Percentiles rank a stretch among this genome's conserved stretches.
Evolutionary conservation across 148 eudicot species (phyloP).

Genomic region (Cornus kousa): DNA sequence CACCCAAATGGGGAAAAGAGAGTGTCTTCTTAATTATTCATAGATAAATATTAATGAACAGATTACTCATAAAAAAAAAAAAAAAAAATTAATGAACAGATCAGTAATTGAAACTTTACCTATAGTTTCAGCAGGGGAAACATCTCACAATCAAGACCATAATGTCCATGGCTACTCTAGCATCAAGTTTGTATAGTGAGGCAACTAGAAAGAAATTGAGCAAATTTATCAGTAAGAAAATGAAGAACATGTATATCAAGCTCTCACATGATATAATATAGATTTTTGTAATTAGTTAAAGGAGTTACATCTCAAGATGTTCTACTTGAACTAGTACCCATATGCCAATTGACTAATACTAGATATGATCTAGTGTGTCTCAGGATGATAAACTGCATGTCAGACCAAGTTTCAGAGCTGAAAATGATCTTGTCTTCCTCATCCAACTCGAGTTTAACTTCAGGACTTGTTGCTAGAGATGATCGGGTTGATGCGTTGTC

Average conservation of each 20-base stretch:
- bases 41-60: background rate
- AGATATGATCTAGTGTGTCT: constrained; percentile 87
- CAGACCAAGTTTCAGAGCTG: constrained; percentile 93
- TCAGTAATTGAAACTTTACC: background rate
- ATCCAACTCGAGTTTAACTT: constrained; percentile 58
- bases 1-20: too few species aligned
- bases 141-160: background rate
- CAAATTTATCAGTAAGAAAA: constrained; percentile 1
- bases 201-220: background rate
- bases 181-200: background rate
- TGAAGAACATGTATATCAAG: background rate
- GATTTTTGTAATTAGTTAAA: background rate
- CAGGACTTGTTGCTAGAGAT: constrained; percentile 55
- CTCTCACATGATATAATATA: background rate
- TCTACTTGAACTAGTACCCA: constrained; percentile 17
- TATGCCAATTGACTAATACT: constrained; percentile 56
- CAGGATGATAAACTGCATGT: constrained; percentile 97
- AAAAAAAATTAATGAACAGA: background rate
- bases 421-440: constrained; percentile 77
- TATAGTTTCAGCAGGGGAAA: background rate
- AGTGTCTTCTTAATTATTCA: background rate
- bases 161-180: background rate
- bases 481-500: constrained; percentile 54
- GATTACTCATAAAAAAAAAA: background rate
- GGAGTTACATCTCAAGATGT: constrained; percentile 4